These are phyloP conservation scores for Phytophthora sansomeana DNA, from an alignment of 352 stramenopile genomes.

Conservation along the genomic window DNA sequence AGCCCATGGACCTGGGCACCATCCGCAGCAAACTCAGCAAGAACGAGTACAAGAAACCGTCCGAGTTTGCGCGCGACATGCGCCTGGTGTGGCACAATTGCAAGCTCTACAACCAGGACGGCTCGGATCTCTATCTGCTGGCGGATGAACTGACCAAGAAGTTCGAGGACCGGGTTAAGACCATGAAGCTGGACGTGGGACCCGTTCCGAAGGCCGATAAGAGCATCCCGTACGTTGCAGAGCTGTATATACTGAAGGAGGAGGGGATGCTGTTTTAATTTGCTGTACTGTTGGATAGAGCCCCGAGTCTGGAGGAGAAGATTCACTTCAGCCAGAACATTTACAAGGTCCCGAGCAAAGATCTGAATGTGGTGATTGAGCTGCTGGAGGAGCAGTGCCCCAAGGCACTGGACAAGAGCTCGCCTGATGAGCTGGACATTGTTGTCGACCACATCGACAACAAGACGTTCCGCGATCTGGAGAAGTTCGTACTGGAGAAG, in stretches of 20 bases:
- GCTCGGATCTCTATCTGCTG: slow-evolving; percentile 87
- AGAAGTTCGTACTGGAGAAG: slow-evolving; percentile 82
- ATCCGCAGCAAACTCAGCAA: slow-evolving; percentile 83
- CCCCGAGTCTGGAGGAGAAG: slow-evolving; percentile 84
- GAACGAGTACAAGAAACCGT: slow-evolving; percentile 87
- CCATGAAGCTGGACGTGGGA: slow-evolving; percentile 83
- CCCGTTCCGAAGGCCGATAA: slow-evolving; percentile 64
- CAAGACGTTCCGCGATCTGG: slow-evolving; percentile 89
- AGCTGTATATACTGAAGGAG: not conserved
- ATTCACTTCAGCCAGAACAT: slow-evolving; percentile 91
- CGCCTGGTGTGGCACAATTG: slow-evolving; percentile 89
- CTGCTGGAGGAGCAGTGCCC: slow-evolving; percentile 88
- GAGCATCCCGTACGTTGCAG: slow-evolving; percentile 65
- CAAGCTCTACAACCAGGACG: slow-evolving; percentile 91
- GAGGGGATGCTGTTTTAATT: slow-evolving; percentile 2
- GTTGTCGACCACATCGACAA: slow-evolving; percentile 89
- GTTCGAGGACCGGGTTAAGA: slow-evolving; percentile 90
- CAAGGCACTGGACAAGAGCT: slow-evolving; percentile 88
- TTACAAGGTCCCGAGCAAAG: slow-evolving; percentile 84
- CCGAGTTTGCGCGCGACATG: slow-evolving; percentile 86
- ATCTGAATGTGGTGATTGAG: slow-evolving; percentile 79
- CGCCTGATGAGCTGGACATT: slow-evolving; percentile 89
- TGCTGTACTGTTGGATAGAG: slow-evolving; percentile 45
- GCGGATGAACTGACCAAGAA: slow-evolving; percentile 87
- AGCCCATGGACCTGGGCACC: slow-evolving; percentile 93